These are phyloP conservation scores for Lasiodiplodia sp. DNA, from an alignment of 2,329 filamentous ascomycete genomes.

Conservation along the genomic window DNA sequence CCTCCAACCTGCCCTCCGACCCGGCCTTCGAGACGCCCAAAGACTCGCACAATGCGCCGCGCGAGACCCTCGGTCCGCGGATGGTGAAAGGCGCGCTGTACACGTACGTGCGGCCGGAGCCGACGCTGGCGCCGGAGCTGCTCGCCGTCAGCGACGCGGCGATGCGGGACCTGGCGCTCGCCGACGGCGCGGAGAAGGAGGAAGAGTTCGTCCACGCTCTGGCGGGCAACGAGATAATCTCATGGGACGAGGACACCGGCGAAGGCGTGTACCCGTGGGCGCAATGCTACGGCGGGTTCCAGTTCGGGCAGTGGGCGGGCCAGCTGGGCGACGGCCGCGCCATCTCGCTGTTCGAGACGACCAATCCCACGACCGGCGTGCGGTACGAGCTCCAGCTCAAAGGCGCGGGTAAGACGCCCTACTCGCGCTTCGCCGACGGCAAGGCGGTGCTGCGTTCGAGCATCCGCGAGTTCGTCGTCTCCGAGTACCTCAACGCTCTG, in stretches of 20 bases:
- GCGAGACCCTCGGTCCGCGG: conserved; percentile 78
- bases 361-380: conserved; percentile 72
- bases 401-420: conserved; percentile 90
- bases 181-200: conserved; percentile 69
- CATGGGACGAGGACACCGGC: conserved; percentile 70
- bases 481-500: conserved; percentile 85
- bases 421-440: conserved; percentile 95
- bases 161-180: conserved; percentile 81
- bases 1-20: conserved; percentile 76
- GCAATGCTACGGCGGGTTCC: conserved; percentile 89
- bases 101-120: conserved; percentile 87
- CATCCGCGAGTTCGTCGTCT: conserved; percentile 93
- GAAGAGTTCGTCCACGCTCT: conserved; percentile 80
- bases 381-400: conserved; percentile 94
- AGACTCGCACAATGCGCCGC: conserved; percentile 80
- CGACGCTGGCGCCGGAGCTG: conserved; percentile 75
- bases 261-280: conserved; percentile 93
- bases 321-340: conserved; percentile 94
- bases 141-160: conserved; percentile 81
- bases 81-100: conserved; percentile 86
- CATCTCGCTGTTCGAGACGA: conserved; percentile 91
- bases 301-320: conserved; percentile 84
- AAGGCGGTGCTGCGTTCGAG: conserved; percentile 92
- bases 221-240: conserved; percentile 82
- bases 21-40: conserved; percentile 79